Evolutionary conservation across 306 rosid genomes (phyloP).

Genomic region (Cucurbita argyrosperma): DNA sequence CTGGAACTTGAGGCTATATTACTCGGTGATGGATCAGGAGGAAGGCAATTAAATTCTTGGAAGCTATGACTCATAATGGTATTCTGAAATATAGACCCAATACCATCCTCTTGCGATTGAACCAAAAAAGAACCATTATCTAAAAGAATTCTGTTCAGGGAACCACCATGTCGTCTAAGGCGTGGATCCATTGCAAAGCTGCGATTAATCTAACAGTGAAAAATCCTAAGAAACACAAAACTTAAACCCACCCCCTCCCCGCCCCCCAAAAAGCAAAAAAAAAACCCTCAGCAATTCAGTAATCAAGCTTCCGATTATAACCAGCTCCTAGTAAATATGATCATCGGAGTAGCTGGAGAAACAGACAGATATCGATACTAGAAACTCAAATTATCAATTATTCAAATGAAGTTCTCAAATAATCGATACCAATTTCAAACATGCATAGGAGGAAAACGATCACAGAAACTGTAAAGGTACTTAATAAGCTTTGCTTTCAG

Average conservation of each 20-base stretch:
- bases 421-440: background rate
- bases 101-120: slow-evolving; percentile 27
- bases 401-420: background rate
- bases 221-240: background rate
- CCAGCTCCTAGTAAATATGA: background rate
- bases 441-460: background rate
- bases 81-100: slow-evolving; percentile 20
- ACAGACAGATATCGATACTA: background rate
- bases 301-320: background rate
- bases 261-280: background rate
- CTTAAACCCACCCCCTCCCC: background rate
- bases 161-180: slow-evolving; percentile 16
- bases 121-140: slow-evolving; percentile 30
- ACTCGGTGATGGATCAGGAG: slow-evolving; percentile 17
- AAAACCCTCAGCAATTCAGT: background rate
- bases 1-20: slow-evolving; percentile 21
- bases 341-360: background rate
- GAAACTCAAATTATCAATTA: background rate
- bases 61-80: slow-evolving; percentile 19
- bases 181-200: slow-evolving; percentile 36
- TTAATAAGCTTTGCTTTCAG: background rate
- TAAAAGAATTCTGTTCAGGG: slow-evolving; percentile 27
- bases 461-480: background rate
- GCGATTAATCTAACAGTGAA: background rate
- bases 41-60: slow-evolving; percentile 23